These are phyloP conservation scores for Circinella umbellata DNA, from an alignment of 371 early-diverging fungal species.

Conservation along the genomic window DNA sequence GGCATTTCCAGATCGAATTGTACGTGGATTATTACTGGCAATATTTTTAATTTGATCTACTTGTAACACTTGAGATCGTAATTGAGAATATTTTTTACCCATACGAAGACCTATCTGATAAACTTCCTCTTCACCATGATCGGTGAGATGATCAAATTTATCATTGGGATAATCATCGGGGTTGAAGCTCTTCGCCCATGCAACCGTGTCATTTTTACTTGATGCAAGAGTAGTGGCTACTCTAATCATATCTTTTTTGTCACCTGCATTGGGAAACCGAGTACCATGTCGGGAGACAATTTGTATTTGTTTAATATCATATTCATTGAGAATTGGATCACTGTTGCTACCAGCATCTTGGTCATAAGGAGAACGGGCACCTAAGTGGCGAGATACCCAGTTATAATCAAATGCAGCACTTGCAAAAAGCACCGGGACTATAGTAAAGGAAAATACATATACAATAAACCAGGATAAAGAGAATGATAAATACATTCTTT, in stretches of 20 bases:
- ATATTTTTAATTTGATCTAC: conserved; percentile 5
- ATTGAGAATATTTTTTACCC: conserved; percentile 18
- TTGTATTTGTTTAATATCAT: conserved; percentile 29
- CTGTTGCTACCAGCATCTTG: neutral
- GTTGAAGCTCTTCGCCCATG: conserved; percentile 28
- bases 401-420: conserved; percentile 1
- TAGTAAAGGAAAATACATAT: neutral
- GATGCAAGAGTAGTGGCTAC: conserved; percentile 13
- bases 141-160: conserved; percentile 20
- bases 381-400: conserved; percentile 8
- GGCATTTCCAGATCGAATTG: neutral
- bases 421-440: neutral
- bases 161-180: conserved; percentile 3
- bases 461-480: neutral
- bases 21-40: conserved; percentile 18
- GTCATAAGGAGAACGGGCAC: conserved; percentile 12
- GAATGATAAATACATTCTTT: neutral
- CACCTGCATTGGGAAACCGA: conserved; percentile 27
- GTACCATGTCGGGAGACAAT: conserved; percentile 40
- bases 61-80: conserved; percentile 11
- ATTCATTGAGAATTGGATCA: conserved; percentile 5
- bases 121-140: conserved; percentile 29
- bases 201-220: conserved; percentile 17
- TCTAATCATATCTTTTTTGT: conserved; percentile 22
- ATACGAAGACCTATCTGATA: conserved; percentile 31